Percentiles rank a stretch among this genome's conserved stretches.
These are phyloP conservation scores for Spergularia bocconei DNA, from an alignment of 148 eudicot genomes.

Conservation along the genomic window DNA sequence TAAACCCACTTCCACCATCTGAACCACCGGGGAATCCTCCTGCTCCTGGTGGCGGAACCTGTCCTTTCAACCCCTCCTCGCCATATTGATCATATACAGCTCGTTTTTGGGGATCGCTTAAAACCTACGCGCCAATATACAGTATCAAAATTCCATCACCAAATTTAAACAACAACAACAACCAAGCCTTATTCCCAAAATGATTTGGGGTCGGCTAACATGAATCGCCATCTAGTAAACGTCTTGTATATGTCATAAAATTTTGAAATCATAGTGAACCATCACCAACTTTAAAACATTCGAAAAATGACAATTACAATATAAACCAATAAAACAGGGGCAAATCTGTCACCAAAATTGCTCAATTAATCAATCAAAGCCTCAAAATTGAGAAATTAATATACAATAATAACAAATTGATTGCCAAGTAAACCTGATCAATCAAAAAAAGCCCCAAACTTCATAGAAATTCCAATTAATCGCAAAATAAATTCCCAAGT, in stretches of 20 bases:
- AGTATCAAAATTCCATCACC: neutral
- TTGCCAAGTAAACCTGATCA: neutral
- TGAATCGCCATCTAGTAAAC: too few species aligned
- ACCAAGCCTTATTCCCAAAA: too few species aligned
- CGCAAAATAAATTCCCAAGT: neutral
- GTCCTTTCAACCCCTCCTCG: slow-evolving; percentile 79
- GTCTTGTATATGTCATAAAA: too few species aligned
- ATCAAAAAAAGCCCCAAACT: neutral
- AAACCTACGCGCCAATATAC: slow-evolving; percentile 40
- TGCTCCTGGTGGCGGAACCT: slow-evolving; percentile 63
- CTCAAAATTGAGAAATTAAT: neutral
- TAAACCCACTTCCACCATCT: slow-evolving; percentile 34
- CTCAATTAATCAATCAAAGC: neutral
- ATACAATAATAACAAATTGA: neutral
- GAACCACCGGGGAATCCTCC: slow-evolving; percentile 38
- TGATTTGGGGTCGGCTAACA: too few species aligned
- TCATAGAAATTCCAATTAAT: neutral
- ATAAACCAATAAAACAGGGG: neutral
- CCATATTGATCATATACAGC: slow-evolving; percentile 80
- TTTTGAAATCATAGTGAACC: too few species aligned
- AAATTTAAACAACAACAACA: too few species aligned
- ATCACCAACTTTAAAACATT: too few species aligned
- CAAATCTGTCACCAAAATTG: neutral
- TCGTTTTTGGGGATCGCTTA: slow-evolving; percentile 84
- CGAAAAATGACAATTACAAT: neutral